Conservation (phyloP, 495 filamentous ascomycete genomes). For the Penicillium cataractarum region DNA sequence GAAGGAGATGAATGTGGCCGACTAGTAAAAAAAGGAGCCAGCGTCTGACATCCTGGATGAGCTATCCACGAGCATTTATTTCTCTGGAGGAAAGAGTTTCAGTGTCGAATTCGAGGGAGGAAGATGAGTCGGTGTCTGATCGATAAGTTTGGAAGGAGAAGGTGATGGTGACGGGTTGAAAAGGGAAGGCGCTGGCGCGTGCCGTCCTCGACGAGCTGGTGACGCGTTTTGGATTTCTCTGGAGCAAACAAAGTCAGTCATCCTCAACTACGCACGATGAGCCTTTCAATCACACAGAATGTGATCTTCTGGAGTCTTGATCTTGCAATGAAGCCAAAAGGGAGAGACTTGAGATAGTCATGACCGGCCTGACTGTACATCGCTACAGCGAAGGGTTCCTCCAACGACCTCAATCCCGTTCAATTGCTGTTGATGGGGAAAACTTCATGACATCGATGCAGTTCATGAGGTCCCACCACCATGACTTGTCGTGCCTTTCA, state of each 20-base stretch:
- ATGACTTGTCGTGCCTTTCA: background rate
- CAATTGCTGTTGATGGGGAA: background rate
- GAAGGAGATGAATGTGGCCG: no score
- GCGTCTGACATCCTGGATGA: background rate
- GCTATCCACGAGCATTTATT: no score
- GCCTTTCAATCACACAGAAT: background rate
- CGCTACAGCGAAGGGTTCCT: background rate
- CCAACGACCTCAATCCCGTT: background rate
- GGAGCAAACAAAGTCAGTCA: background rate
- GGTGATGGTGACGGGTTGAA: background rate
- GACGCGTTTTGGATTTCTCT: background rate
- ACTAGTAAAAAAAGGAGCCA: no score
- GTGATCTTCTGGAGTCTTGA: background rate
- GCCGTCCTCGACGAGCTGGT: background rate
- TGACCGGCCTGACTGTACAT: background rate
- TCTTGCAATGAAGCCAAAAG: background rate
- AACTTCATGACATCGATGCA: background rate
- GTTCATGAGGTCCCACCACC: background rate
- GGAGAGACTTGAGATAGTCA: background rate
- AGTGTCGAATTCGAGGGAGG: no score
- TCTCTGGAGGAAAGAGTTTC: no score
- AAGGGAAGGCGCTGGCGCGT: background rate
- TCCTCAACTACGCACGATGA: background rate
- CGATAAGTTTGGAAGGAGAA: background rate
- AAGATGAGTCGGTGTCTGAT: background rate